phyloP scores from a whole-genome alignment of 306 rosid species.

The Begonia loranthoides region DNA sequence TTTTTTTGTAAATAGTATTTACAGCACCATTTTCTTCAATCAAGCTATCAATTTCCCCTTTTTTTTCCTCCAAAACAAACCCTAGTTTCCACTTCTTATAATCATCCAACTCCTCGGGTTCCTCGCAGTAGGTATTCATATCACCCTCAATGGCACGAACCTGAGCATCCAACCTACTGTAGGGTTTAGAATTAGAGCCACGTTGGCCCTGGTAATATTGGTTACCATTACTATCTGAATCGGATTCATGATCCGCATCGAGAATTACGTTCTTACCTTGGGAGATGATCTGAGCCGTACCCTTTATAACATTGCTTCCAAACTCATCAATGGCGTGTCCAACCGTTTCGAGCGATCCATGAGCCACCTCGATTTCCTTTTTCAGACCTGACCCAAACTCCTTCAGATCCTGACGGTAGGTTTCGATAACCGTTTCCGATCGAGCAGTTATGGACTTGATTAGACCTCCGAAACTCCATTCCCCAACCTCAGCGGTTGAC shows the following conservation, averaged over 20 bases:
- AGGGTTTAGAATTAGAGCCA: conserved; percentile 34
- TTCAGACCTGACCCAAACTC: conserved; percentile 62
- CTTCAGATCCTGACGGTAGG: conserved; percentile 73
- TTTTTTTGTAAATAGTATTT: conserved; percentile 29
- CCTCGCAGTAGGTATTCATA: conserved; percentile 40
- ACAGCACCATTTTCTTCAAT: conserved; percentile 42
- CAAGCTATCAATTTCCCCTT: conserved; percentile 41
- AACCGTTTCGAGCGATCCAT: conserved; percentile 60
- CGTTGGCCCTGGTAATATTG: conserved; percentile 13
- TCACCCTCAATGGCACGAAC: conserved; percentile 52
- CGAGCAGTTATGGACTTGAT: conserved; percentile 38
- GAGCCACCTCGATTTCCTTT: conserved; percentile 82
- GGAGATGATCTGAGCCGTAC: conserved; percentile 71
- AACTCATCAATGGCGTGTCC: conserved; percentile 60
- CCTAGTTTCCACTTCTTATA: conserved; percentile 40
- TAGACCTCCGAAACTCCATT: conserved; percentile 74
- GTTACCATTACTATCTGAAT: conserved; percentile 24
- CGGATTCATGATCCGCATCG: conserved; percentile 43
- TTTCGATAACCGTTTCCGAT: conserved; percentile 78
- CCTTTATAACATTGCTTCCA: conserved; percentile 55
- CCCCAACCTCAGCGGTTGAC: conserved; percentile 6
- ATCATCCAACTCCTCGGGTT: conserved; percentile 57
- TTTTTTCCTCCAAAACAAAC: conserved; percentile 35
- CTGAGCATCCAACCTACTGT: conserved; percentile 66
- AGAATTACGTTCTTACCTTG: conserved; percentile 60